Evolutionary conservation across 2,329 filamentous ascomycete species (phyloP).

Genomic region (Stagonosporopsis rhizophila): DNA sequence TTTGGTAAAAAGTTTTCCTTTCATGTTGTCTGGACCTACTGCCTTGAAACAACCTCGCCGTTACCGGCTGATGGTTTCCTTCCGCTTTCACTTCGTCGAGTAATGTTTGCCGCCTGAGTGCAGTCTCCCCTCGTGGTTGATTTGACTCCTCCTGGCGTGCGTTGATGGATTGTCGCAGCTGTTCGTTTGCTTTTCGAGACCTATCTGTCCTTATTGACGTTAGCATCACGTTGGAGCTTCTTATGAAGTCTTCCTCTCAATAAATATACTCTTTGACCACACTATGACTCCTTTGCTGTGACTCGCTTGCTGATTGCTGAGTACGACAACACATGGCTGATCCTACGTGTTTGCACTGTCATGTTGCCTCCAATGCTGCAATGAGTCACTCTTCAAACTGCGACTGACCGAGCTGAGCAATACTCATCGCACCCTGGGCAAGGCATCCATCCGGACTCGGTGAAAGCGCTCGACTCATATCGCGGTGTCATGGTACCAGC

Average conservation of each 20-base stretch:
- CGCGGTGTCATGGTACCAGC: too few species aligned
- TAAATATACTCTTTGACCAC: constrained; percentile 12
- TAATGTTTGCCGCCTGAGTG: constrained; percentile 38
- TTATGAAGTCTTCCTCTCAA: neutral
- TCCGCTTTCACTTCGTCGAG: constrained; percentile 19
- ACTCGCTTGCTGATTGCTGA: neutral
- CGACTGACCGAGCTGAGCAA: neutral
- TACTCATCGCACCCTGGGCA: too few species aligned
- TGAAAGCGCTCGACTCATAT: too few species aligned
- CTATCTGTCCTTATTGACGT: constrained; percentile 5
- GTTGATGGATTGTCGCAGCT: constrained; percentile 21
- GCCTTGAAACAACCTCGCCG: constrained; percentile 19
- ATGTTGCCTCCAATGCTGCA: neutral
- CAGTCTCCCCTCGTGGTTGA: constrained; percentile 47
- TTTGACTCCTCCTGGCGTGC: constrained; percentile 47
- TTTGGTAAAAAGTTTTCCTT: constrained; percentile 38
- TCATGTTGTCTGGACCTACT: constrained; percentile 17
- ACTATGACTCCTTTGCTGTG: constrained; percentile 6
- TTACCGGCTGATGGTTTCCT: constrained; percentile 18
- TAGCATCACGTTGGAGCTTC: neutral
- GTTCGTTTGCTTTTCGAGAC: neutral
- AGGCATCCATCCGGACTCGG: too few species aligned
- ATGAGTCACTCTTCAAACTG: neutral
- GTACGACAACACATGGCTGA: neutral
- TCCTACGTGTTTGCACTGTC: neutral